phyloP scores from a whole-genome alignment of 345 rosid genomes.

The Durio zibethinus region DNA sequence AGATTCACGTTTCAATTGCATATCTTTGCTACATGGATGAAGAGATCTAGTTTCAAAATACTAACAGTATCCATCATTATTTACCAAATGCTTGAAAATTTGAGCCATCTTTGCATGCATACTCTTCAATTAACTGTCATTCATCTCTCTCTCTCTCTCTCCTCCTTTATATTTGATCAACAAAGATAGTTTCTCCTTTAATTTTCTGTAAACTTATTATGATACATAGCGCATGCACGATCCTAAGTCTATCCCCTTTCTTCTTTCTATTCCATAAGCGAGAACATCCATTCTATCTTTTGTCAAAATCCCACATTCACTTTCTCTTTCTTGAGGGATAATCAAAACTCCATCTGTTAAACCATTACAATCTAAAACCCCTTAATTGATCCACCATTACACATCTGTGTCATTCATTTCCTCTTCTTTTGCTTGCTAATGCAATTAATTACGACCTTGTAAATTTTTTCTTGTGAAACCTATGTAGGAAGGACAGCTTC shows the following conservation, averaged over 20 bases:
- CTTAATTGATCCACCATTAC: too few relatives aligned
- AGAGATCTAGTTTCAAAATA: constrained; percentile 20
- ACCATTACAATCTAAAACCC: not conserved
- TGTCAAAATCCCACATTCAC: constrained; percentile 3
- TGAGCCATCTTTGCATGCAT: constrained; percentile 36
- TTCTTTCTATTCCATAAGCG: not conserved
- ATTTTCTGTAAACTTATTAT: constrained; percentile 27
- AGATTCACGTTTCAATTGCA: constrained; percentile 19
- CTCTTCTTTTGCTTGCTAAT: not conserved
- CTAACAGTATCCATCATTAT: not conserved
- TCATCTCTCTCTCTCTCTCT: constrained; percentile 23
- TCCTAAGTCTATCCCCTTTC: not conserved
- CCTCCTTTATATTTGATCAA: constrained; percentile 29
- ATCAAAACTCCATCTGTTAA: too few relatives aligned
- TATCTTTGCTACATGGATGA: constrained; percentile 31
- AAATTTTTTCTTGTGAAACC: not conserved
- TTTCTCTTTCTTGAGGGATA: not conserved
- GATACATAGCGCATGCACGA: constrained; percentile 28
- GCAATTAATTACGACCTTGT: not conserved
- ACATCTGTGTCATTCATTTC: constrained; percentile 2
- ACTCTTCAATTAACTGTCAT: constrained; percentile 22
- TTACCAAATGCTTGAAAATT: constrained; percentile 28
- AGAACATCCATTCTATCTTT: not conserved
- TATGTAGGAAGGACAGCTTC: constrained; percentile 90
- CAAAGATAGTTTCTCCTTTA: constrained; percentile 24